Base-by-base conservation (phyloP, 139 green algal species). In the Choricystis sp. region DNA sequence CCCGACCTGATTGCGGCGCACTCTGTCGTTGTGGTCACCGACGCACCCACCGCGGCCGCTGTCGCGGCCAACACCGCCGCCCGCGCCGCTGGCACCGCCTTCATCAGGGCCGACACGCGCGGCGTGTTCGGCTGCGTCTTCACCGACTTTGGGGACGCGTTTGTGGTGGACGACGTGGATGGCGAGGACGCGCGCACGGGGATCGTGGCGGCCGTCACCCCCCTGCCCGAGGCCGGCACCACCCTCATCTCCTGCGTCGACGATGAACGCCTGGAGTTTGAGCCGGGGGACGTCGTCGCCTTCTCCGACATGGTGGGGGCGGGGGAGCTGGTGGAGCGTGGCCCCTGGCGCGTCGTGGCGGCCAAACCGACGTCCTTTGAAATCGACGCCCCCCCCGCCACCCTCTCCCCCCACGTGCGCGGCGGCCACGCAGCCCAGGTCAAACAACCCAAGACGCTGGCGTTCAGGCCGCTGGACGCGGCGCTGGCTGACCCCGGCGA, bases 221-320 rank as follows among this genome's bases (percentile, higher is more conserved):
- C 75, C 40, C 70, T 59, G 59, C 71, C 76, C 48, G 40, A 52
- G 9, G 9, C 9, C 9, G 72, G 68, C 55, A 73, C 85, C 2
- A 84, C 88, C 1, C 72, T 97, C 20, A 86, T 99, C 2, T 95
- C 90, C 0, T 94, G 88, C 63, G 87, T 98, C 27, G 94, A 99
- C 40, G 94, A 99, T 65, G 93, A 99, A 75, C 78, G 94, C 24
- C 81, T 99, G 52, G 77, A 97, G 78, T 97, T 99, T 66, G 76
- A 97, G 79, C 79, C 86, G 63, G 86, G 87, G 1, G 68, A 93
- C 68, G 66, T 84, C 26, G 85, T 95, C 4, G 77, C 69, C 1
- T 98, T 98, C 69, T 74, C 70, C 28, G 91, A 99, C 76, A 81
- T 98, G 24, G 67, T 81, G 58, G 90, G 90, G 29, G 94, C 96